Conservation (phyloP, 306 rosid species). For the Cicer judaicum region DNA sequence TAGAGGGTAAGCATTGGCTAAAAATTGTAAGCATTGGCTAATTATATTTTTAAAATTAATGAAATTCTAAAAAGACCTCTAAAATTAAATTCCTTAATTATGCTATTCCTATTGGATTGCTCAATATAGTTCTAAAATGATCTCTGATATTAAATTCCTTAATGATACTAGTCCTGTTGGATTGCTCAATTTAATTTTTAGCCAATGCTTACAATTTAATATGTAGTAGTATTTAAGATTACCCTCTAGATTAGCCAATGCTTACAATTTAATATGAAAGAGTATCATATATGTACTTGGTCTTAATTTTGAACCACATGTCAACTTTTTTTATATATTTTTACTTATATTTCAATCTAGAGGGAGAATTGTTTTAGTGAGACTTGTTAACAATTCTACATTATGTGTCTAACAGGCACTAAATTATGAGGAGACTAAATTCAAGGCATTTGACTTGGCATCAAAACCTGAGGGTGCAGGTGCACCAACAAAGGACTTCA, state of each 20-base stretch:
- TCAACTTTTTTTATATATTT: no score
- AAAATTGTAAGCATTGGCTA: neutral
- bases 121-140: neutral
- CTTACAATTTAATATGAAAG: no score
- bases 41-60: no score
- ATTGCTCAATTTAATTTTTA: neutral
- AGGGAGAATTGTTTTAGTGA: neutral
- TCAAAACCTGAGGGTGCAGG: constrained; percentile 86
- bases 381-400: constrained; percentile 5
- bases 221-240: no score
- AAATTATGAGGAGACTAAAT: constrained; percentile 73
- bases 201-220: no score
- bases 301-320: no score
- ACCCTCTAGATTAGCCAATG: no score
- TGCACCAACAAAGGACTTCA: constrained; percentile 84
- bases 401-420: constrained; percentile 61
- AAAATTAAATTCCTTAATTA: neutral
- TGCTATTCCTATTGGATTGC: neutral
- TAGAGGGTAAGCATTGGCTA: no score
- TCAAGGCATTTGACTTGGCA: constrained; percentile 86
- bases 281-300: no score
- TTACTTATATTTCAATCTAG: no score
- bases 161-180: neutral
- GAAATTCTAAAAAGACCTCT: neutral
- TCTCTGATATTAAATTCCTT: neutral